These are phyloP conservation scores for Chlamydomonas sp. DNA, from an alignment of 139 green algal genomes.

Conservation along the genomic window DNA sequence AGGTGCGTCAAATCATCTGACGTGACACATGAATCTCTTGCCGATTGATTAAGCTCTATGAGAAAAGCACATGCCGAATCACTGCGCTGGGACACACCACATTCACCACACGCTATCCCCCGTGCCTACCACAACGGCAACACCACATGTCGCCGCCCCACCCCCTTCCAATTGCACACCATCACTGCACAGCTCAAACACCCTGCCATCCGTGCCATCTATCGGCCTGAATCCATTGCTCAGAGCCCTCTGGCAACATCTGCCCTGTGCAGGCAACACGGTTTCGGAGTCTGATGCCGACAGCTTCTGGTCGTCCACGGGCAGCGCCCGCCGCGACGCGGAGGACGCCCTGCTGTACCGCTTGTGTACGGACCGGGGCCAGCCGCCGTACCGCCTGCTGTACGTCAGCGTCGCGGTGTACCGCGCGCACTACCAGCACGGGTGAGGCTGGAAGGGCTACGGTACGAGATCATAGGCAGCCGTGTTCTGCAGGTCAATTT, in stretches of 20 bases:
- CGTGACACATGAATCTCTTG: neutral
- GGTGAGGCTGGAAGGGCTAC: neutral
- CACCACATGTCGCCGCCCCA: too few species aligned
- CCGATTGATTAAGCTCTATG: neutral
- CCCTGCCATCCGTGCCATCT: neutral
- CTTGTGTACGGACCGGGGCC: neutral
- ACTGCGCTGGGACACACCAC: too few species aligned
- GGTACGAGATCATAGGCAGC: neutral
- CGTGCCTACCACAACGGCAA: too few species aligned
- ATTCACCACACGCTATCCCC: too few species aligned
- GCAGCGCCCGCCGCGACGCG: neutral
- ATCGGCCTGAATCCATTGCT: too few species aligned
- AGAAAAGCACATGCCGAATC: neutral
- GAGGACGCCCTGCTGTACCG: slow-evolving; percentile 34
- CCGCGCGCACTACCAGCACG: slow-evolving; percentile 41
- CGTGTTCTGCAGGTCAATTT: neutral
- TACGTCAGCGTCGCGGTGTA: slow-evolving; percentile 34
- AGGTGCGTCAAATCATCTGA: neutral
- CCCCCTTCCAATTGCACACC: too few species aligned
- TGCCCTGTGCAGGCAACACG: slow-evolving; percentile 2
- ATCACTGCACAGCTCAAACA: too few species aligned
- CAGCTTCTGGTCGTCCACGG: slow-evolving; percentile 32
- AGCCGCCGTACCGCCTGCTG: neutral
- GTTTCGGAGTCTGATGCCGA: neutral
- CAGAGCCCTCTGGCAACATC: neutral